These are phyloP conservation scores for Mycena chlorophos DNA, from an alignment of 768 basidiomycete genomes.

Conservation along the genomic window DNA sequence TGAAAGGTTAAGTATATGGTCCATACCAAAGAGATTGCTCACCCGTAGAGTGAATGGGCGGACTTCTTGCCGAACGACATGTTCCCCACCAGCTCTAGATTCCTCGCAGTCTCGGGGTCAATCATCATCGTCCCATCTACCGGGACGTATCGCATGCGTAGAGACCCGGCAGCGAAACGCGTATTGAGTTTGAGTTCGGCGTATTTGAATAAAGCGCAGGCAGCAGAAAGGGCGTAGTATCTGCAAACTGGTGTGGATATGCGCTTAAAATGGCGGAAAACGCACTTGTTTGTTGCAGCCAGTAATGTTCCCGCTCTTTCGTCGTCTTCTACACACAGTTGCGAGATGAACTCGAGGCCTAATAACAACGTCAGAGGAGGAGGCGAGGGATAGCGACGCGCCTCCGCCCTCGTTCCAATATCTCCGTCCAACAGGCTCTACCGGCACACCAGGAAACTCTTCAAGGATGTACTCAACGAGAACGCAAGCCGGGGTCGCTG, in stretches of 20 bases:
- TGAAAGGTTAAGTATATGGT: background rate
- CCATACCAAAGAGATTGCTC: conserved; percentile 16
- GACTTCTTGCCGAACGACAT: conserved; percentile 59
- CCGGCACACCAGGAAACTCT: conserved; percentile 65
- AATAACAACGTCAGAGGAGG: conserved; percentile 4
- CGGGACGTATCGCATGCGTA: conserved; percentile 73
- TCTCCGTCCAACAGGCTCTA: conserved; percentile 73
- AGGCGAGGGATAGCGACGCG: conserved; percentile 28
- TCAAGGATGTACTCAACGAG: conserved; percentile 73
- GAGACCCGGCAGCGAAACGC: conserved; percentile 66
- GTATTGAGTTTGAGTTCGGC: conserved; percentile 69
- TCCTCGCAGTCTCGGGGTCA: conserved; percentile 83
- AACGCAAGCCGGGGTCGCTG: conserved; percentile 54
- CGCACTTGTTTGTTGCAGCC: conserved; percentile 74
- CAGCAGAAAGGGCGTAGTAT: conserved; percentile 86
- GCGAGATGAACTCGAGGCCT: conserved; percentile 80
- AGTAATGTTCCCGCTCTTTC: conserved; percentile 79
- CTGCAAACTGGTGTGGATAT: too few relatives aligned
- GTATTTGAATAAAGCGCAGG: conserved; percentile 85
- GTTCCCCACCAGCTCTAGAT: conserved; percentile 88
- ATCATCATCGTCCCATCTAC: conserved; percentile 95
- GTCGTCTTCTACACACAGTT: conserved; percentile 78
- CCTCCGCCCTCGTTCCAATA: conserved; percentile 88
- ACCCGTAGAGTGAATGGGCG: conserved; percentile 80
- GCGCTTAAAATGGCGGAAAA: too few relatives aligned